Conservation (phyloP, 1,139 yeast genomes). For the Blastobotrys petasosporus region DNA sequence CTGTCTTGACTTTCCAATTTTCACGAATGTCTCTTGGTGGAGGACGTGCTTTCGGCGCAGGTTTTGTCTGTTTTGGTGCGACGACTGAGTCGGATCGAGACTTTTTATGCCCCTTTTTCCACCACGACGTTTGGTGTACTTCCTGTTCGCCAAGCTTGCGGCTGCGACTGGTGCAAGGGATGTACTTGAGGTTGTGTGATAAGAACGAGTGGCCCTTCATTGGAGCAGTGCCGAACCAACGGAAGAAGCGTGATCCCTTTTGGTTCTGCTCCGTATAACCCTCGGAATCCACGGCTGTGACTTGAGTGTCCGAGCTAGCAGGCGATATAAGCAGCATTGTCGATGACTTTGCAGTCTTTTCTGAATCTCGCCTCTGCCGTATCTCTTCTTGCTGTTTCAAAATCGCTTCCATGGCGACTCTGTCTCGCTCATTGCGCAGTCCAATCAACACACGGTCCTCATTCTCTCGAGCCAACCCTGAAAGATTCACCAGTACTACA, state of each 20-base stretch:
- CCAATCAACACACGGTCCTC: conserved; percentile 23
- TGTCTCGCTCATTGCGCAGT: conserved; percentile 15
- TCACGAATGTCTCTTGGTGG: conserved; percentile 14
- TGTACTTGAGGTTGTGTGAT: conserved; percentile 11
- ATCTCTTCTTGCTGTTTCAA: not conserved
- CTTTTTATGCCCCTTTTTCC: not conserved
- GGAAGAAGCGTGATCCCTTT: conserved; percentile 8
- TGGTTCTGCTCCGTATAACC: not conserved
- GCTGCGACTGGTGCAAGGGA: conserved; percentile 7
- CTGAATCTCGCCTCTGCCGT: not conserved
- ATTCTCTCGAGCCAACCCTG: conserved; percentile 23
- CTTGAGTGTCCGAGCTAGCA: not conserved
- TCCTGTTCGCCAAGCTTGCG: not conserved
- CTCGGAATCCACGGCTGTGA: not conserved
- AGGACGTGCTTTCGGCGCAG: conserved; percentile 2
- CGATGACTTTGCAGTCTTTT: not conserved
- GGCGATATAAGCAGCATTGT: not conserved
- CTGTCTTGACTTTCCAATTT: conserved; percentile 12
- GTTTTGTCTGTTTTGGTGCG: no score
- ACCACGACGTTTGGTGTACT: not conserved
- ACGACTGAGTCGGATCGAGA: not conserved
- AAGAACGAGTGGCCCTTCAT: conserved; percentile 10
- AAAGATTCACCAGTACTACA: conserved; percentile 21
- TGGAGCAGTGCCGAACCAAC: conserved; percentile 11
- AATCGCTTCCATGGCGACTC: conserved; percentile 6